phyloP scores from a whole-genome alignment of 805 yeast genomes.

The Candida gorgasii region DNA sequence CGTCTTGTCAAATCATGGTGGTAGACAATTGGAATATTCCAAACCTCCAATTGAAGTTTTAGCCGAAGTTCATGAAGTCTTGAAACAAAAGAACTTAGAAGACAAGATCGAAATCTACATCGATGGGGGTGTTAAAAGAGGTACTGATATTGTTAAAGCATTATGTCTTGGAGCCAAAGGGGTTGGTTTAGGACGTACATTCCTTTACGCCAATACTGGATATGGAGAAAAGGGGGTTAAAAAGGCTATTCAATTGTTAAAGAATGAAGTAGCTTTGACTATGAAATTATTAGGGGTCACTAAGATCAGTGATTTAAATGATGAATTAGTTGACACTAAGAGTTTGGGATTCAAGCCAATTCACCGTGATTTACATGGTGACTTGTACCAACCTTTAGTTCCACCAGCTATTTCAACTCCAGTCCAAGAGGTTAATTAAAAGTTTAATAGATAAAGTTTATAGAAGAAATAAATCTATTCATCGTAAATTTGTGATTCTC shows the following conservation, averaged over 20 bases:
- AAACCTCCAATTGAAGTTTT: slow-evolving; percentile 76
- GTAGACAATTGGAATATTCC: slow-evolving; percentile 81
- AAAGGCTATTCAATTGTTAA: slow-evolving; percentile 59
- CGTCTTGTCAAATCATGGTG: slow-evolving; percentile 88
- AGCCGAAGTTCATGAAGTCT: slow-evolving; percentile 63
- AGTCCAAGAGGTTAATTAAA: not conserved
- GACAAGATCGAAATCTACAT: slow-evolving; percentile 54
- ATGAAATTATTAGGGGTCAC: slow-evolving; percentile 80
- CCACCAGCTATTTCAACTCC: slow-evolving; percentile 3
- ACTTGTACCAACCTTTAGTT: slow-evolving; percentile 15
- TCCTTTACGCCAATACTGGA: slow-evolving; percentile 60
- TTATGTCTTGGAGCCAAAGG: slow-evolving; percentile 69
- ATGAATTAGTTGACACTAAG: slow-evolving; percentile 33
- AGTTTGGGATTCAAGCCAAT: slow-evolving; percentile 24
- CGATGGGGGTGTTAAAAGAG: slow-evolving; percentile 73
- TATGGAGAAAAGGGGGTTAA: slow-evolving; percentile 68
- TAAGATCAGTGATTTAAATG: slow-evolving; percentile 49
- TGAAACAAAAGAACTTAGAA: slow-evolving; percentile 47
- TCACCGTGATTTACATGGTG: slow-evolving; percentile 16
- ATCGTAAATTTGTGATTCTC: too few relatives aligned
- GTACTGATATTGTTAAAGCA: slow-evolving; percentile 66
- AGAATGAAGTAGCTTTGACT: slow-evolving; percentile 70
- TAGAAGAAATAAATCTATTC: not conserved
- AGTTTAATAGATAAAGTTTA: not conserved
- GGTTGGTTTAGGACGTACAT: slow-evolving; percentile 70